Evolutionary conservation across 2,329 filamentous ascomycete species (phyloP), one percentile per base, ranked within the genome.

Genomic region (Ceratocystiopsis brevicomis): DNA sequence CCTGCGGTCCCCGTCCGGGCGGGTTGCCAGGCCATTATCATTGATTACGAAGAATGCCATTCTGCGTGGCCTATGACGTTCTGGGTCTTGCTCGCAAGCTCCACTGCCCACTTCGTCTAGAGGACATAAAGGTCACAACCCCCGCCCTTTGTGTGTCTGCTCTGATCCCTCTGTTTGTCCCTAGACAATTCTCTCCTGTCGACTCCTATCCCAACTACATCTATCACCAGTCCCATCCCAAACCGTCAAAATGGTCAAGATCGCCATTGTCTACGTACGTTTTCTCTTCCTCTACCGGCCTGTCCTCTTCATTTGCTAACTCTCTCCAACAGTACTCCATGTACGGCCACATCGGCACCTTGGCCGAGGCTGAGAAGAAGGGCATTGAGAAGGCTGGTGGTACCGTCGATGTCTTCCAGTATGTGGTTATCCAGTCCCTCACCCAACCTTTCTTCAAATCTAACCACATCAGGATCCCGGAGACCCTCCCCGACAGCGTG

Each of bases 351-450:
- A 80, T 95, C 64, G 67, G 71, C 63, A 65, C 77, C 58, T 62
- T 95, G 54, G 90, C 88, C 56, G 77, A 90, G 61, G 85, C 86
- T 50, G 87, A 96, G 69, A 82, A 87, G 71, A 76, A 73, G 57
- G 90, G 90, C 58, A 83, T 95, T 57, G 79, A 87, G 66, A 76
- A 79, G 57, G 86, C 85, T 50, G 90, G 90, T 51, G 87, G 87
- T 51, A 65, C 68, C 38, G 85, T 68, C 62, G 81, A 88, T 56
- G 59, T 96, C 58, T 94, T 68, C 74, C 86, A 93, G 77, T 80
- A 65, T 48, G 73, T 38, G 21, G 18, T 8, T 16, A 2, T 37
- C 19, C 34, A 5, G 6, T 21, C 10, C 25, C 25, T 9, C 25
- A 8, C 2, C 12, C 25, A 21, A 15, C 19, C n/a, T 12, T 35